Evolutionary conservation across 75 land plant genomes (phyloP).

Genomic region (Adiantum capillusveneris): DNA sequence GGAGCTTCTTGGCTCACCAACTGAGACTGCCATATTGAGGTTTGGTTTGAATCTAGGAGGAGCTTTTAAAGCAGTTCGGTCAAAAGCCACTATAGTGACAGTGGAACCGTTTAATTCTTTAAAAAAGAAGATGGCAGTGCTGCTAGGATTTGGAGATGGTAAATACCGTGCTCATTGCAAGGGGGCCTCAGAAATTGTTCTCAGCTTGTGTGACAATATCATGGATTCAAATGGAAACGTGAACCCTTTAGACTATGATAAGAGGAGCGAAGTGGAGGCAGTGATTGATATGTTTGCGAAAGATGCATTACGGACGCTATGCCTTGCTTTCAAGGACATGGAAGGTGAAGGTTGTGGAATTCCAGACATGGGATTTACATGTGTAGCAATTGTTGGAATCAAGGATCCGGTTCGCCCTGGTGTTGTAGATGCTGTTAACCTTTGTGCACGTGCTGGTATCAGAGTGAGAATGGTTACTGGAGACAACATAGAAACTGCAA

Average conservation of each 20-base stretch:
- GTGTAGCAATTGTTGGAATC: constrained; percentile 62
- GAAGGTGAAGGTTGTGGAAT: constrained; percentile 28
- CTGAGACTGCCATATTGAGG: constrained; percentile 62
- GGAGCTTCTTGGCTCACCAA: constrained; percentile 61
- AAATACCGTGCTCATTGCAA: constrained; percentile 55
- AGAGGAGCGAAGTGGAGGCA: constrained; percentile 19
- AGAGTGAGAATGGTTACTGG: constrained; percentile 89
- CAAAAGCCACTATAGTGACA: constrained; percentile 28
- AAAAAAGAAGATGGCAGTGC: constrained; percentile 73
- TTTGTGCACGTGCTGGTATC: constrained; percentile 68
- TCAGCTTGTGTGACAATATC: constrained; percentile 49
- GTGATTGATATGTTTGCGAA: constrained; percentile 53
- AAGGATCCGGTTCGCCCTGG: constrained; percentile 89
- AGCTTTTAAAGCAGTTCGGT: constrained; percentile 31
- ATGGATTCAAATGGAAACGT: constrained; percentile 37
- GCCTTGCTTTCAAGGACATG: constrained; percentile 56
- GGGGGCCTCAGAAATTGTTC: constrained; percentile 79
- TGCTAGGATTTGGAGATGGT: constrained; percentile 42
- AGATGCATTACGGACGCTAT: constrained; percentile 65
- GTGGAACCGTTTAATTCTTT: constrained; percentile 77
- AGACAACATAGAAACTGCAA: constrained; percentile 77
- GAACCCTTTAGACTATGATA: constrained; percentile 26
- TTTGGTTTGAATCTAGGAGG: constrained; percentile 55
- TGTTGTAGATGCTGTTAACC: constrained; percentile 68
- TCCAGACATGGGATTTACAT: constrained; percentile 48